A percentile compares a stretch with the other conserved stretches of the same genome.
Conservation (phyloP, 148 eudicot species). For the Camellia sinensis region DNA sequence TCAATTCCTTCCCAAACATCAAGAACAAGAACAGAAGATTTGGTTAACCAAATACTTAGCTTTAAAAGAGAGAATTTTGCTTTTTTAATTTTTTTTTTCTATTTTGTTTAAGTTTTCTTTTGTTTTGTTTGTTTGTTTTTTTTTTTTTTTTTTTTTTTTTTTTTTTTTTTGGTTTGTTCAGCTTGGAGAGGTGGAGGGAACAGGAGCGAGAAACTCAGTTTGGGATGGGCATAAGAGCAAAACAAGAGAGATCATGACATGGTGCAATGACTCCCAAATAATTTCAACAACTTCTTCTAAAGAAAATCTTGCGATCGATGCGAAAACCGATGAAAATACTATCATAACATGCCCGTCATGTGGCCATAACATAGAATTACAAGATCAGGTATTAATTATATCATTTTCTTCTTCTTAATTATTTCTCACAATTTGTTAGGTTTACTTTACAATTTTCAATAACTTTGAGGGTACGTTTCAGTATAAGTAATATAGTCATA, state of each 20-base stretch:
- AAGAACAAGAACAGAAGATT: constrained; percentile 2
- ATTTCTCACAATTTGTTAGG: neutral
- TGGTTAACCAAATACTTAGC: no score
- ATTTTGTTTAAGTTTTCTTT: neutral
- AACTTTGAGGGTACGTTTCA: no score
- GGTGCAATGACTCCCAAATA: constrained; percentile 38
- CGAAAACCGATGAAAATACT: neutral
- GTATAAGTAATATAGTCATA: no score
- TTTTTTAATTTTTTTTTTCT: neutral
- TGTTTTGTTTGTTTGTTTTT: neutral
- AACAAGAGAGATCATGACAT: constrained; percentile 37
- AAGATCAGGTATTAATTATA: constrained; percentile 47
- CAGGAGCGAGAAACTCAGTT: constrained; percentile 17
- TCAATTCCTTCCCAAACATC: constrained; percentile 25
- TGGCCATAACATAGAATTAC: constrained; percentile 55
- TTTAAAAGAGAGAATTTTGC: neutral
- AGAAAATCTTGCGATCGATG: neutral
- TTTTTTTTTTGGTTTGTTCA: neutral
- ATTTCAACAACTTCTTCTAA: constrained; percentile 12
- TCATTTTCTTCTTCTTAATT: neutral
- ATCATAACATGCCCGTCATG: constrained; percentile 74
- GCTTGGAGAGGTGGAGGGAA: constrained; percentile 22
- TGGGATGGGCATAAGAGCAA: constrained; percentile 29
- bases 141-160: no score
- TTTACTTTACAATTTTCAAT: no score